Evolutionary conservation across 2,329 filamentous ascomycete species (phyloP), one percentile per base, ranked within the genome.

Genomic region (Cadophora malorum): DNA sequence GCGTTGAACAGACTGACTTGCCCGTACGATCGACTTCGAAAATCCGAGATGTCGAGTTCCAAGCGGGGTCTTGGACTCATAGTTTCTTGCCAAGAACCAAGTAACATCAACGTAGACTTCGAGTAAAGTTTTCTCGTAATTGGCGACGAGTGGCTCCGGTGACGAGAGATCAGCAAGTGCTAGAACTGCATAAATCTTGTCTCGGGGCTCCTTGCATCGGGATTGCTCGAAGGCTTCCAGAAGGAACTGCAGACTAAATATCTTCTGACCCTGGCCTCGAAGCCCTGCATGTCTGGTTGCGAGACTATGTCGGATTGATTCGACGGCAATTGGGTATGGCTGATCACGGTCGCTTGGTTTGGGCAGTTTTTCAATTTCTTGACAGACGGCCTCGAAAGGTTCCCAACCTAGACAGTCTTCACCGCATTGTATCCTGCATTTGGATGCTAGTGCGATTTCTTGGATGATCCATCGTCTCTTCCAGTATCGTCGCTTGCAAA

Each of bases 41-140:
- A 55, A 55, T 1, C 28, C 52, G 52, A 55, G 52, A 55, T 55
- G 28, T 31, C 52, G 25, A 19, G 25, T 31, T 31, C 52, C 52
- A n/a, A 55, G 52, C 10, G 52, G 52, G 4, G 52, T 55, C 16
- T 55, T 55, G 28, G 52, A 55, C 28, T 55, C 52, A n/a, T 55
- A 55, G 28, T 33, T 31, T 14, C 16, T 25, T 19, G 28, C 25
- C 25, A 55, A 14, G 52, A 33, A 55, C 52, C 52, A 55, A 19
- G 28, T 31, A 14, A 55, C 52, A 9, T 55, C 52, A 14, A 55
- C 52, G 25, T 31, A 55, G 28, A 55, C 25, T 33, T 55, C 52
- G 16, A 55, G 28, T 28, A 55, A 19, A 28, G 52, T 19, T 14
- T 55, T 55, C 28, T 55, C 28, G 14, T 55, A 55, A 10, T 55